These are phyloP conservation scores for Aotearoamyces nothofagi DNA, from an alignment of 2,329 filamentous ascomycete genomes.

Conservation along the genomic window DNA sequence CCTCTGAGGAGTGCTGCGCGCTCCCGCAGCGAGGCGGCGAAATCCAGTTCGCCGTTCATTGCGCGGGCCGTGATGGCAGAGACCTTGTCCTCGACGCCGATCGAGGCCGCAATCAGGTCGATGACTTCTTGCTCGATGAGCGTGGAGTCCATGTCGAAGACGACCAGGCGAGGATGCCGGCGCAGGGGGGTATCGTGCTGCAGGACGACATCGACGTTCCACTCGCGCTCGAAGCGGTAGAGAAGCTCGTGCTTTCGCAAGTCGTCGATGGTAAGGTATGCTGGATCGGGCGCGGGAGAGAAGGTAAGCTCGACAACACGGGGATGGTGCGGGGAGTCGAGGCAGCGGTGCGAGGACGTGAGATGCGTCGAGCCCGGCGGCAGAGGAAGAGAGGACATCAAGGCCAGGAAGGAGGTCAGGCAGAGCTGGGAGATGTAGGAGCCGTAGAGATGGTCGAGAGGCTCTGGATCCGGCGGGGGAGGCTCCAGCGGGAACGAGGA, in stretches of 20 bases:
- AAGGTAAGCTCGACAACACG: slow-evolving; percentile 52
- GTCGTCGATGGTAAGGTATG: slow-evolving; percentile 52
- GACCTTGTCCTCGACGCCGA: slow-evolving; percentile 71
- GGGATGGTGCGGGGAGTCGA: slow-evolving; percentile 44
- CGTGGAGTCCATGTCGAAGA: slow-evolving; percentile 98
- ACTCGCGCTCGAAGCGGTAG: slow-evolving; percentile 73
- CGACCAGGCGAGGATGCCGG: slow-evolving; percentile 66
- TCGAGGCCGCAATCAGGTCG: slow-evolving; percentile 76
- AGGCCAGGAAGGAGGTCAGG: slow-evolving; percentile 49
- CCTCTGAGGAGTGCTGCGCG: slow-evolving; percentile 71
- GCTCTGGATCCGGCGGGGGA: slow-evolving; percentile 34
- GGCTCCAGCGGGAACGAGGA: slow-evolving; percentile 46
- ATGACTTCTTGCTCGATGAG: slow-evolving; percentile 97
- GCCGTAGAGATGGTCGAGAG: slow-evolving; percentile 50
- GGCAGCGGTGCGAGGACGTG: slow-evolving; percentile 46
- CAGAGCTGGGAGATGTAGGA: slow-evolving; percentile 50
- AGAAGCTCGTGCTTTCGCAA: slow-evolving; percentile 69
- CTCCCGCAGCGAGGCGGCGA: slow-evolving; percentile 68
- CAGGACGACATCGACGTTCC: slow-evolving; percentile 74
- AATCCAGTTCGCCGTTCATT: slow-evolving; percentile 94
- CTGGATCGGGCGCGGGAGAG: slow-evolving; percentile 40
- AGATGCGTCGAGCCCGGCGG: slow-evolving; percentile 33
- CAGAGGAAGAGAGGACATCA: slow-evolving; percentile 47
- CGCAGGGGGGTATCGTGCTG: slow-evolving; percentile 62
- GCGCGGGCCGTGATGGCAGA: slow-evolving; percentile 82